A percentile compares a stretch with the other conserved stretches of the same genome.
Conservation (phyloP, 768 basidiomycete genomes). For the Favolaschia claudopus region DNA sequence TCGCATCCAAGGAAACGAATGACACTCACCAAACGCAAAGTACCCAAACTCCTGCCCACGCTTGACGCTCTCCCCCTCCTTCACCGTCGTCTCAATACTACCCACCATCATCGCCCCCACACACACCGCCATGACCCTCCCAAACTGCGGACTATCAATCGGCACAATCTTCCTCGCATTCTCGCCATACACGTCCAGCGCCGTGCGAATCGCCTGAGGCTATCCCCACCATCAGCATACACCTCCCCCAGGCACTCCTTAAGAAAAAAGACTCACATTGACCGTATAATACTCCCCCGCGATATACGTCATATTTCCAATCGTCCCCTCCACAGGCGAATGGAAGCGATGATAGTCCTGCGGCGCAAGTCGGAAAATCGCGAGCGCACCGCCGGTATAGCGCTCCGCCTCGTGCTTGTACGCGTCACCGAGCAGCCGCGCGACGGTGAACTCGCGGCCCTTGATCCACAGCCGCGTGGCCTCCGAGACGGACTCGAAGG, state of each 20-base stretch:
- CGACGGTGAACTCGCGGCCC: conserved; percentile 90
- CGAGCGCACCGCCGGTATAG: conserved; percentile 83
- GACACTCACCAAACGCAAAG: conserved; percentile 88
- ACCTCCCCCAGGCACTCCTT: not conserved
- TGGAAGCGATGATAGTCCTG: conserved; percentile 98
- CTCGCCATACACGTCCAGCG: conserved; percentile 93
- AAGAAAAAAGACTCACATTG: conserved; percentile 65
- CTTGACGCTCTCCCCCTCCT: conserved; percentile 80
- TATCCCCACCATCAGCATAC: conserved; percentile 35
- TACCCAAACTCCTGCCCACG: conserved; percentile 93
- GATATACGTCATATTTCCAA: conserved; percentile 86
- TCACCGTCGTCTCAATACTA: conserved; percentile 86
- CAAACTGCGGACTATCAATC: conserved; percentile 89
- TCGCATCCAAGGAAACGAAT: not conserved
- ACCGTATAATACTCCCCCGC: conserved; percentile 96
- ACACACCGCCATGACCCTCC: conserved; percentile 91
- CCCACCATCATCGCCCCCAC: conserved; percentile 97
- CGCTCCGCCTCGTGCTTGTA: conserved; percentile 75
- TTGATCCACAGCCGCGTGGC: conserved; percentile 97
- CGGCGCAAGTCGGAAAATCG: conserved; percentile 91
- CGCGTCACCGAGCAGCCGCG: conserved; percentile 77
- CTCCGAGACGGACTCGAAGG: conserved; percentile 84
- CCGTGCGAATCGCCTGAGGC: conserved; percentile 93
- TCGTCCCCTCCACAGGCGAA: conserved; percentile 81
- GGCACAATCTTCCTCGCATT: conserved; percentile 93